Percentiles rank a stretch among this genome's conserved stretches.
These are phyloP conservation scores for Termitomyces sp. DNA, from an alignment of 768 basidiomycete genomes.

Conservation along the genomic window DNA sequence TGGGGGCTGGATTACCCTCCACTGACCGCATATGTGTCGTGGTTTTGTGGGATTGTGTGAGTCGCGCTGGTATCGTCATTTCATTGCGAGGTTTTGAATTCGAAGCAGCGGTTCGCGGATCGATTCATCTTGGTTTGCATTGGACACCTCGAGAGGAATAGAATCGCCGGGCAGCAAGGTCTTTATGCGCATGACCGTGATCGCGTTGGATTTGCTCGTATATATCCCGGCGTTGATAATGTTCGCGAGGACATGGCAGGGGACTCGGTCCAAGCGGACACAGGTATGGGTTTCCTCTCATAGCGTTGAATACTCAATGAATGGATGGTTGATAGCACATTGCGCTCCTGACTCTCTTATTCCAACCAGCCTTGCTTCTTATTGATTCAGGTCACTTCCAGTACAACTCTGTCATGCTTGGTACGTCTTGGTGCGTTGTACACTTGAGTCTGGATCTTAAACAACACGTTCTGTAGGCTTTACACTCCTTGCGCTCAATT, in stretches of 20 bases:
- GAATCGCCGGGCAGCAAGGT: conserved; percentile 61
- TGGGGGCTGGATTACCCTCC: conserved; percentile 98
- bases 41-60: conserved; percentile 73
- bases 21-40: conserved; percentile 85
- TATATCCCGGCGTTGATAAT: conserved; percentile 71
- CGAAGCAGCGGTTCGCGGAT: conserved; percentile 28
- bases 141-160: conserved; percentile 65
- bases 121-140: conserved; percentile 63
- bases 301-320: background rate
- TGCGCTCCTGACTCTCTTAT: conserved; percentile 63
- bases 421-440: conserved; percentile 26
- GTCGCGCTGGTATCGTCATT: conserved; percentile 20
- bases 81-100: background rate
- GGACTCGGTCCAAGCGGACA: conserved; percentile 64
- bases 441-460: background rate
- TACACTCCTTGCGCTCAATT: conserved; percentile 61
- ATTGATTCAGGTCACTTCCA: conserved; percentile 95
- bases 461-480: conserved; percentile 41
- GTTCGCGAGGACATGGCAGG: conserved; percentile 64
- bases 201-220: conserved; percentile 60
- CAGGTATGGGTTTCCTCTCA: conserved; percentile 42
- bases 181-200: conserved; percentile 78
- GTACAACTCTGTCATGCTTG: conserved; percentile 93
- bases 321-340: conserved; percentile 48
- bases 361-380: conserved; percentile 80